Evolutionary conservation across 1,284 basidiomycete genomes (phyloP), one percentile per base, ranked within the genome.

Genomic region (Inonotus hispidus): DNA sequence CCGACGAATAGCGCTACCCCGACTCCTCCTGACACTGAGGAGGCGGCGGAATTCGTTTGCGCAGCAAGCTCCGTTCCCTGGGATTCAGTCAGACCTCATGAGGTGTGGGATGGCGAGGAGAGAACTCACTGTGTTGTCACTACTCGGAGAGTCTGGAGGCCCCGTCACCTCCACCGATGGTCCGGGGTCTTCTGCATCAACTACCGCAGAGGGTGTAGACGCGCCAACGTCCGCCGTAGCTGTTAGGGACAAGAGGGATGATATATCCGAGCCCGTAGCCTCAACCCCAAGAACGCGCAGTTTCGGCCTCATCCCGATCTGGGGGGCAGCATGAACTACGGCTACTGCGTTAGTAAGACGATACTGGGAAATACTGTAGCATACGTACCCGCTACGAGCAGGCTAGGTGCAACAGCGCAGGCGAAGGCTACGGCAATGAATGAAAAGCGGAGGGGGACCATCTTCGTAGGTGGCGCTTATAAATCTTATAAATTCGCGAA

Each of bases 401-500:
- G 61, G 23, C 47, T 38, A 35, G 59, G 13, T 19, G 38, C 37
- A n/a, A 58, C 4, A 25, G 41, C 41, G 35, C 38, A 55, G 11
- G 49, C 41, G 61, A 55, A 54, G 5, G 32, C 41, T 25, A 25
- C 53, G 11, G 27, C 14, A 43, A 62, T 25, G 56, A 62, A 53
- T n/a, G 56, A 49, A 21, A 49, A 54, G 39, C 61, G 61, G 49
- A 55, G 55, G 19, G 50, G 16, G 46, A 59, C 46, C 57, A 62
- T 62, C 32, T 41, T 62, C 43, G 32, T 41, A 21, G 43, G 46
- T 3, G 32, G 32, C 4, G 23, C 8, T 52, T 29, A 52, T 52
- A 52, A 52, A 52, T 52, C 27, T 29, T 35, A 52, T 6, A 35
- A 27, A 37, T 27, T 27, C 27, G 23, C n/a, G 50, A 52, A 52